phyloP scores from a whole-genome alignment of 805 yeast genomes.

The Saccharomycodes ludwigii region DNA sequence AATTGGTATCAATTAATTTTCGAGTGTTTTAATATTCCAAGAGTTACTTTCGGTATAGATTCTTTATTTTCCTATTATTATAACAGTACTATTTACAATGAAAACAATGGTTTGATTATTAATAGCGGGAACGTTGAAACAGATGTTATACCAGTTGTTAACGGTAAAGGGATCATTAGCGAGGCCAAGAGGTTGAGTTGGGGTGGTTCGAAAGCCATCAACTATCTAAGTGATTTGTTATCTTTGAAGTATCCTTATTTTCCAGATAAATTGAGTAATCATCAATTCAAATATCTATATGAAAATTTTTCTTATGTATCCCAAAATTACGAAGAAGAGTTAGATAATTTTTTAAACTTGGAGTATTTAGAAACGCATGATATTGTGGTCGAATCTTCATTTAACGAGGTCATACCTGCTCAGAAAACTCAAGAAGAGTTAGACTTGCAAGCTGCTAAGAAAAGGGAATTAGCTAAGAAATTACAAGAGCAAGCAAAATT shows the following conservation, averaged over 20 bases:
- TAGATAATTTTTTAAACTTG: constrained; percentile 42
- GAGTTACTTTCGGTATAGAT: constrained; percentile 73
- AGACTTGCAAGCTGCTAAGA: constrained; percentile 59
- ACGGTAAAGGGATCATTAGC: constrained; percentile 52
- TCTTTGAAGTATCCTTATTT: constrained; percentile 83
- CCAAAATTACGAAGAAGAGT: constrained; percentile 50
- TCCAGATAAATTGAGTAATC: constrained; percentile 55
- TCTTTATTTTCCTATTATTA: constrained; percentile 65
- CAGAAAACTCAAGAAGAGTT: constrained; percentile 80
- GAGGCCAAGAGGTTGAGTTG: constrained; percentile 76
- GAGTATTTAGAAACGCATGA: constrained; percentile 58
- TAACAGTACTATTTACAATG: constrained; percentile 30
- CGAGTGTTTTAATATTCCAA: constrained; percentile 69
- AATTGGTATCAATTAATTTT: constrained; percentile 73
- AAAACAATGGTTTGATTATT: constrained; percentile 53
- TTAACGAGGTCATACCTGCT: constrained; percentile 47
- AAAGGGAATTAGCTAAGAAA: constrained; percentile 75
- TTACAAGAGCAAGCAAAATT: constrained; percentile 89
- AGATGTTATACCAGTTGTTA: constrained; percentile 66
- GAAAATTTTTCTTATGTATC: constrained; percentile 74
- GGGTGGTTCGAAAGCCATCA: constrained; percentile 74
- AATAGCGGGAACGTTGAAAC: constrained; percentile 78
- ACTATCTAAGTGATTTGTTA: constrained; percentile 49
- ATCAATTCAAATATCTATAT: constrained; percentile 56
- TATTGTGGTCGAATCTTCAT: constrained; percentile 72